Conservation (phyloP, 2,329 filamentous ascomycete species). For the Trichophyton simii region DNA sequence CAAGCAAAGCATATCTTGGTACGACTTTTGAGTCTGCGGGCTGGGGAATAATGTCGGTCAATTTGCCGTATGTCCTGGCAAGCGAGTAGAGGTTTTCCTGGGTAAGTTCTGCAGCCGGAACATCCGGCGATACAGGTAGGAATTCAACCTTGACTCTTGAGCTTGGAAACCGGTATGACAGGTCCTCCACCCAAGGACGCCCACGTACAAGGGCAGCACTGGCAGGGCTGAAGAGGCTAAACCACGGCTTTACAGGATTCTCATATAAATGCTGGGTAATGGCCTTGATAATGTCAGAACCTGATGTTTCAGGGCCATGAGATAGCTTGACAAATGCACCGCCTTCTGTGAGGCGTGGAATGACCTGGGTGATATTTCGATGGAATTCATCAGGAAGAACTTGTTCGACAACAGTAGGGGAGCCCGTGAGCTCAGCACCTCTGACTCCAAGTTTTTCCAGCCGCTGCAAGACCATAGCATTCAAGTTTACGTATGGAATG, state of each 20-base stretch:
- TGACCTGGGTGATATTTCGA: constrained; percentile 64
- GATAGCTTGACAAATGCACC: constrained; percentile 85
- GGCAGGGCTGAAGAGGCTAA: constrained; percentile 66
- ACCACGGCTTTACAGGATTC: constrained; percentile 73
- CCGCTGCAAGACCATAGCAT: constrained; percentile 33
- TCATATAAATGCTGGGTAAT: constrained; percentile 54
- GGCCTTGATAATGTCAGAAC: constrained; percentile 46
- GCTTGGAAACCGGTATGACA: constrained; percentile 64
- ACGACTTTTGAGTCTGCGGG: constrained; percentile 73
- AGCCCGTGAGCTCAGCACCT: constrained; percentile 43
- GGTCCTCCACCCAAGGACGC: constrained; percentile 84
- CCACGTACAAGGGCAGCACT: constrained; percentile 64
- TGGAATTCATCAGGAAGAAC: constrained; percentile 51
- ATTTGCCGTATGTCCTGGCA: constrained; percentile 81
- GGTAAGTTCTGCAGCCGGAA: constrained; percentile 60
- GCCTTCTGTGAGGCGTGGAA: constrained; percentile 79
- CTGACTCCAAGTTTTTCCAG: constrained; percentile 43
- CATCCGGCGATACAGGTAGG: constrained; percentile 58
- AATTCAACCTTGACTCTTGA: constrained; percentile 72
- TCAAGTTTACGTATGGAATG: constrained; percentile 37
- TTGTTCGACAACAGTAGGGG: constrained; percentile 42
- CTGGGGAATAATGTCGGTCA: constrained; percentile 72
- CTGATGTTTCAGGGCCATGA: constrained; percentile 36
- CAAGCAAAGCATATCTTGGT: constrained; percentile 67
- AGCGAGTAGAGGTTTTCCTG: constrained; percentile 79